Conservation (phyloP, 2,329 filamentous ascomycete species). For the Cephalotrichum gorgonifer region DNA sequence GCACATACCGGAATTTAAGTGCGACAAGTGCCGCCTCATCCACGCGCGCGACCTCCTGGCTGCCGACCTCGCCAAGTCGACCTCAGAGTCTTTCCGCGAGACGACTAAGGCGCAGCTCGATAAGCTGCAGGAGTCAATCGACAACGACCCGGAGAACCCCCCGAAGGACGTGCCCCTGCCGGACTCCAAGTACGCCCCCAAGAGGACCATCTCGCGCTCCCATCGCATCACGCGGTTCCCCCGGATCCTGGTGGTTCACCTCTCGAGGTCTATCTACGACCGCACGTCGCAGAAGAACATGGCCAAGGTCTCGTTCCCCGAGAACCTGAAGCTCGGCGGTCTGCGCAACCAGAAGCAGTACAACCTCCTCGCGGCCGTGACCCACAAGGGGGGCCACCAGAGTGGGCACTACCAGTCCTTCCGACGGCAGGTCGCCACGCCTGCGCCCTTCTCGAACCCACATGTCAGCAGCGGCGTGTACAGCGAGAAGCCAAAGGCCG, state of each 20-base stretch:
- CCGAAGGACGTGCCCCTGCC: constrained; percentile 66
- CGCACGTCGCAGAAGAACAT: constrained; percentile 82
- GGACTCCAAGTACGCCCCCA: constrained; percentile 63
- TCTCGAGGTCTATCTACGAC: constrained; percentile 89
- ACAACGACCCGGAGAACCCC: constrained; percentile 70
- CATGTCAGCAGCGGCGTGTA: constrained; percentile 71
- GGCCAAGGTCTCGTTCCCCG: constrained; percentile 87
- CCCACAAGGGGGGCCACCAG: constrained; percentile 90
- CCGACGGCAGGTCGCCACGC: constrained; percentile 63
- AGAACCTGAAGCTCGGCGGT: constrained; percentile 72
- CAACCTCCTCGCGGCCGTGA: constrained; percentile 76
- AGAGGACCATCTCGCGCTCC: constrained; percentile 75
- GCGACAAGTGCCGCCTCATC: constrained; percentile 81
- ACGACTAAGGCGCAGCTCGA: constrained; percentile 47
- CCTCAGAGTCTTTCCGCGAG: constrained; percentile 38
- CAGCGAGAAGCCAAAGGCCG: constrained; percentile 35
- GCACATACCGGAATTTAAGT: constrained; percentile 93
- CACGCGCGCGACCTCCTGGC: constrained; percentile 61
- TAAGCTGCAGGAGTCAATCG: constrained; percentile 58
- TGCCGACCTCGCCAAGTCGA: constrained; percentile 45
- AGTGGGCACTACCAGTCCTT: constrained; percentile 98
- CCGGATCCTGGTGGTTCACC: constrained; percentile 80
- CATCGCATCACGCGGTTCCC: constrained; percentile 82
- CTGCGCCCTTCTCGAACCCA: constrained; percentile 71
- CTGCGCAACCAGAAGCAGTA: constrained; percentile 71